These are phyloP conservation scores for Oryza punctata DNA, from an alignment of 176 grass and related monocot species.

Conservation along the genomic window DNA sequence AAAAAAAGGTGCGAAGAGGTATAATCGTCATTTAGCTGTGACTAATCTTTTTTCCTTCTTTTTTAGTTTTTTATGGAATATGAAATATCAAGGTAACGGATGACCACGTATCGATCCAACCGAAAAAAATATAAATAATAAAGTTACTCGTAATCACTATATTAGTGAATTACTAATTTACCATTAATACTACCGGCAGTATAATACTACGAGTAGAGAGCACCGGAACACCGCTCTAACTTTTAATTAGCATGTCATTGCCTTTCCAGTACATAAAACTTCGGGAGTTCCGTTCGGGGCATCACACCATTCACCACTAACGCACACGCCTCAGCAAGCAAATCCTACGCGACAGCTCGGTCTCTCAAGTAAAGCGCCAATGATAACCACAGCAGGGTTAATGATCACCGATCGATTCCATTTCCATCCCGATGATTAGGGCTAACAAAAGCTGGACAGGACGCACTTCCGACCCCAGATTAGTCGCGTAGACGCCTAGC, in stretches of 20 bases:
- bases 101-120: too few relatives aligned
- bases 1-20: too few relatives aligned
- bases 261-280: neutral
- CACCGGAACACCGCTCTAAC: too few relatives aligned
- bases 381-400: conserved; percentile 40
- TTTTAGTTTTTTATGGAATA: too few relatives aligned
- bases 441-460: conserved; percentile 19
- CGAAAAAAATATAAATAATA: too few relatives aligned
- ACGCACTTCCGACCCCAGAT: neutral
- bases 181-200: too few relatives aligned
- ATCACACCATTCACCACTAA: neutral
- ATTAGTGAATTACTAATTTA: too few relatives aligned
- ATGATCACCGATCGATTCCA: conserved; percentile 13
- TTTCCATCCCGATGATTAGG: conserved; percentile 20
- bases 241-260: neutral
- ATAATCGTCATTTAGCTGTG: too few relatives aligned
- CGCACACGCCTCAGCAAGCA: conserved; percentile 1
- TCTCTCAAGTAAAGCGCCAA: conserved; percentile 50
- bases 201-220: too few relatives aligned
- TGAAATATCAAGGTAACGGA: too few relatives aligned
- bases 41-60: too few relatives aligned
- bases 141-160: too few relatives aligned
- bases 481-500: neutral
- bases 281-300: neutral
- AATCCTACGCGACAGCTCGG: conserved; percentile 13